Conservation (phyloP, 2,329 filamentous ascomycete genomes). For the Madurella mycetomatis region DNA sequence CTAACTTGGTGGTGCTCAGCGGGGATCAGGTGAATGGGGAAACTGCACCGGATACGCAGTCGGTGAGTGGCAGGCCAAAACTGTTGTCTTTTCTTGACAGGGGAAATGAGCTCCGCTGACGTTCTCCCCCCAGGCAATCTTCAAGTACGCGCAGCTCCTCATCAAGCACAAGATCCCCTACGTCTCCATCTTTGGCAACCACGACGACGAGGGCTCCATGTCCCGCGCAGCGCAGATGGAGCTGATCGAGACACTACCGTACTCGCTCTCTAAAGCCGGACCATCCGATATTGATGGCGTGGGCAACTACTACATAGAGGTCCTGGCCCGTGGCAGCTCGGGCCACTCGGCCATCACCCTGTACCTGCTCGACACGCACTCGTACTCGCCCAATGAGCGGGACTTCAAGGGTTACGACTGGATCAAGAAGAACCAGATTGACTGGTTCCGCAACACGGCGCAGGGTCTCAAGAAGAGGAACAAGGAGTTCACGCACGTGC, state of each 20-base stretch:
- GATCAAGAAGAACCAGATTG: constrained; percentile 90
- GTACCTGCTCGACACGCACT: constrained; percentile 92
- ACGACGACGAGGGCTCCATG: constrained; percentile 87
- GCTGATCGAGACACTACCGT: constrained; percentile 80
- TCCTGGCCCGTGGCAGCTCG: constrained; percentile 72
- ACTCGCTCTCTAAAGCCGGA: constrained; percentile 79
- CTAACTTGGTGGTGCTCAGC: constrained; percentile 84
- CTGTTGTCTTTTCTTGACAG: neutral
- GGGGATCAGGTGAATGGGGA: constrained; percentile 97
- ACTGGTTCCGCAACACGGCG: constrained; percentile 85
- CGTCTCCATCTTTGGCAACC: constrained; percentile 90
- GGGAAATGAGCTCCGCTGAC: constrained; percentile 5
- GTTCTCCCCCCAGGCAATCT: constrained; percentile 61
- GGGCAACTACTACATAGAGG: constrained; percentile 91
- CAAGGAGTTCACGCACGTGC: constrained; percentile 79
- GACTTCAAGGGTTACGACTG: constrained; percentile 94
- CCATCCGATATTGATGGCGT: constrained; percentile 82
- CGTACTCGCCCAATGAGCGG: constrained; percentile 84
- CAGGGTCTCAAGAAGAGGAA: constrained; percentile 71
- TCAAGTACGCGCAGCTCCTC: constrained; percentile 84
- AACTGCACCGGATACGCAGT: constrained; percentile 84
- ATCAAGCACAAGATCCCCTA: constrained; percentile 87
- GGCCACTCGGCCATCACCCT: constrained; percentile 88
- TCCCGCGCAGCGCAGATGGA: constrained; percentile 76
- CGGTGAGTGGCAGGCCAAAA: constrained; percentile 44